These are phyloP conservation scores for Paramecium octaurelia DNA, from an alignment of 73 alveolate species.

Conservation along the genomic window DNA sequence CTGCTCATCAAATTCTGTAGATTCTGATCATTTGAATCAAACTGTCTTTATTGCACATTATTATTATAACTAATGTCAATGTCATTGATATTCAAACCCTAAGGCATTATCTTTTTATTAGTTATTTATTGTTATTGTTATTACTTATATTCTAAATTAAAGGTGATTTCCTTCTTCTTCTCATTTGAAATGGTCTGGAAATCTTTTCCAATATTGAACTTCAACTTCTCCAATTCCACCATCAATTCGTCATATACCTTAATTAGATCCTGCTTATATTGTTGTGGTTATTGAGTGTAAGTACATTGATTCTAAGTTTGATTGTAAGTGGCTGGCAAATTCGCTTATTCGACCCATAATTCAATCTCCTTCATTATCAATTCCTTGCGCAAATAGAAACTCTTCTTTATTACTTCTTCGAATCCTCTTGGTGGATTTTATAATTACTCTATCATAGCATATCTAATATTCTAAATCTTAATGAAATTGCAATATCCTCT, in stretches of 20 bases:
- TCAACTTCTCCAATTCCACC: constrained; percentile 14
- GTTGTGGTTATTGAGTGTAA: background rate
- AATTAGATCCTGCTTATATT: background rate
- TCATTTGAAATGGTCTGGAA: background rate
- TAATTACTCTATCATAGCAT: constrained; percentile 93
- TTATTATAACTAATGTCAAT: constrained; percentile 46
- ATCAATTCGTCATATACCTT: background rate
- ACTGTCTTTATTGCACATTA: constrained; percentile 60
- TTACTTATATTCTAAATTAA: background rate
- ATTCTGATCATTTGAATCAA: constrained; percentile 80
- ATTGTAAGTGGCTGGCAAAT: constrained; percentile 71
- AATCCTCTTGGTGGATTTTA: constrained; percentile 91
- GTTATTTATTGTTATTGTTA: background rate
- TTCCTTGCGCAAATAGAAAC: constrained; percentile 78
- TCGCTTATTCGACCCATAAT: constrained; percentile 74
- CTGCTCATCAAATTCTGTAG: constrained; percentile 93
- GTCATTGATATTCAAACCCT: background rate
- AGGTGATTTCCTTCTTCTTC: background rate
- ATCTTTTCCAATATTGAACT: constrained; percentile 19
- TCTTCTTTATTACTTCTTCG: constrained; percentile 75
- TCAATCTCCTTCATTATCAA: constrained; percentile 71
- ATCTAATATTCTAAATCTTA: constrained; percentile 88
- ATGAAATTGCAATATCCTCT: constrained; percentile 94
- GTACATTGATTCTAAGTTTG: background rate
- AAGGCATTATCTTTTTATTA: background rate